Base-by-base conservation (phyloP, 768 basidiomycete species). In the Leccinum broughii region DNA sequence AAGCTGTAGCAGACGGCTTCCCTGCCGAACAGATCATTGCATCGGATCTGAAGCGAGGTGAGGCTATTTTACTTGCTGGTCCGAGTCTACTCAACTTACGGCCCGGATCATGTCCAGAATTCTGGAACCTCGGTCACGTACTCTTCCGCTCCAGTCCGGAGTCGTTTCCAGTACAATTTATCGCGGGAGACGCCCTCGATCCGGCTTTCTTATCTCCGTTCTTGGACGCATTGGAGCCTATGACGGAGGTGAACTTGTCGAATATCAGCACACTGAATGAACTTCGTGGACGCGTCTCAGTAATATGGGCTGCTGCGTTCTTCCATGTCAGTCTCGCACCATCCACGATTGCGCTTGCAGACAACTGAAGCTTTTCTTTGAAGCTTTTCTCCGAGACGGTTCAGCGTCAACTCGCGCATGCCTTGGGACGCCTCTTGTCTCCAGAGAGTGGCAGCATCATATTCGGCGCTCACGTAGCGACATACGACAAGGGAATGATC, bases 41-140 rank as follows among this genome's bases (percentile, higher is more conserved):
- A 2, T 74, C 78, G 4, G 82, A 83, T 60, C 52, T 81, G 22
- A 62, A 66, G 17, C 66, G 65, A 58, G 78, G 81, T 79, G 48
- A 58, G 62, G 24, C 24, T 24, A 3, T 7, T 32, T 50, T 22
- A 10, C 11, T 7, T 48, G 13, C 7, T 35, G 17, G 8, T 34
- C 32, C 10, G 32, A 34, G 32, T n/a, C 3, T 34, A 20, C 3
- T 4, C 26, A 5, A 46, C 20, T 8, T 39, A 50, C 17, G 28
- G 11, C 55, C 17, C 28, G 28, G 28, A 30, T 30, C 22, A 32
- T 44, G 52, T 32, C 17, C 57, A 87, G 86, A 74, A 8, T 84
- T 85, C 62, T 88, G 86, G 86, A 76, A 83, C 4, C 75, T 81
- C 4, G 87, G 87, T 1, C 86, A 89, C 61, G 76, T 81, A 48